phyloP scores from a whole-genome alignment of 2,329 filamentous ascomycete species.

The Colletotrichum zoysiae region DNA sequence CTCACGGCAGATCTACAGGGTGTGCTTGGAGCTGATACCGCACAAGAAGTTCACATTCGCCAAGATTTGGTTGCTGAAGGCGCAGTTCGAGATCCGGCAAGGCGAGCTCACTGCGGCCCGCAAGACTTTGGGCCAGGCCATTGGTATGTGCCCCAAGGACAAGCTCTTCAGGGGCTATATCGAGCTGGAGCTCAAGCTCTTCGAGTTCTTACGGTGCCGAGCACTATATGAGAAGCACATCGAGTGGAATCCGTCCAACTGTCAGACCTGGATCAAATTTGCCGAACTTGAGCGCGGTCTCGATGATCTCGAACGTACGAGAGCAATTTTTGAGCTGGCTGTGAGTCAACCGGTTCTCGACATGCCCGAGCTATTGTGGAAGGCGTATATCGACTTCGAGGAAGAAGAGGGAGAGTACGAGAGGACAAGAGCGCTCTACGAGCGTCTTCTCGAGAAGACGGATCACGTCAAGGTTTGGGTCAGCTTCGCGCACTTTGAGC shows the following conservation, averaged over 20 bases:
- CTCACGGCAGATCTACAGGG: slow-evolving; percentile 89
- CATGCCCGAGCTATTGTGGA: slow-evolving; percentile 98
- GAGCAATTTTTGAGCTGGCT: slow-evolving; percentile 93
- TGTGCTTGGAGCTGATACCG: slow-evolving; percentile 87
- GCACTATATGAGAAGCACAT: slow-evolving; percentile 95
- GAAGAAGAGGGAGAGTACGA: slow-evolving; percentile 95
- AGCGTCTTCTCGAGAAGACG: slow-evolving; percentile 93
- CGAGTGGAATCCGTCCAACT: slow-evolving; percentile 90
- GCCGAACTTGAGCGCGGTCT: slow-evolving; percentile 92
- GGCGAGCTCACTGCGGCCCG: slow-evolving; percentile 82
- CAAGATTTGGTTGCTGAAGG: slow-evolving; percentile 94
- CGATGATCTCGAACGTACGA: slow-evolving; percentile 87
- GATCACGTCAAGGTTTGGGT: slow-evolving; percentile 99
- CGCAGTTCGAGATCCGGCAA: slow-evolving; percentile 93
- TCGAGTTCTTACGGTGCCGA: slow-evolving; percentile 92
- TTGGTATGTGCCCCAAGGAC: slow-evolving; percentile 96
- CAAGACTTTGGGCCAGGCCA: slow-evolving; percentile 89
- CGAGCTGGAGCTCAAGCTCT: slow-evolving; percentile 90
- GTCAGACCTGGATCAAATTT: slow-evolving; percentile 96
- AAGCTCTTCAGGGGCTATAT: slow-evolving; percentile 95
- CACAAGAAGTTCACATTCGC: slow-evolving; percentile 98
- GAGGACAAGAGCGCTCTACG: slow-evolving; percentile 84
- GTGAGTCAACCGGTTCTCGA: slow-evolving; percentile 86
- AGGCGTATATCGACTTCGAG: slow-evolving; percentile 98
- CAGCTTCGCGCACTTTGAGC: slow-evolving; percentile 97